Evolutionary conservation across 1,284 basidiomycete species (phyloP), one percentile per base, ranked within the genome.

Genomic region (Stygiomarasmius scandens): DNA sequence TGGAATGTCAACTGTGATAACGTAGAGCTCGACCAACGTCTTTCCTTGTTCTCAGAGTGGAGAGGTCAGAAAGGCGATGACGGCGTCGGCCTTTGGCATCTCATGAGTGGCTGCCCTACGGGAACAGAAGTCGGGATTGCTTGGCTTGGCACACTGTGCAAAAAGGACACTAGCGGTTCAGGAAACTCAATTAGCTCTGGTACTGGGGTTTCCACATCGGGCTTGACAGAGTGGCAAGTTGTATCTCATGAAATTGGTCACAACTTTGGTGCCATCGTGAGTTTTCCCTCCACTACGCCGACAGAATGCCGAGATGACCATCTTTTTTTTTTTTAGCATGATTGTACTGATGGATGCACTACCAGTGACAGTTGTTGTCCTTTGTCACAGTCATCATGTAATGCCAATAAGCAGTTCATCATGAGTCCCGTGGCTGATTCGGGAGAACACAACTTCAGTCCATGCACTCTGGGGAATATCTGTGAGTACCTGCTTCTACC

Each of bases 161-260:
- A 74, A 34, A 11, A 20, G 27, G 10, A 46, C 38, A 34, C 47
- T 47, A 49, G 34, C 0, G 71, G 87, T 2, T 72, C 77, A 16
- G 79, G 79, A 2, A 77, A 67, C 75, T 2, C 77, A 78, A 70
- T 82, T 24, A 89, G 93, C 27, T 91, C 89, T 24, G 93, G 94
- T 3, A 92, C 93, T 0, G 93, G 87, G 6, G 92, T 96, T 9
- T 92, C 92, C 8, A 93, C 92, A 3, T 80, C 86, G 23, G 85
- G 85, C 10, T 74, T 79, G 23, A 81, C 92, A 63, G 90, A 91
- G 67, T 89, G 87, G 88, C 89, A 92, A 72, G 85, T 92, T 65
- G 81, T 95, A 38, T 84, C 92, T 19, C 95, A 96, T 73, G 95
- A 96, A 73, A 93, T 92, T 60, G 92, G 90, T 2, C 91, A 93